A percentile compares a stretch with the other conserved stretches of the same genome.
phyloP scores from a whole-genome alignment of 2,329 filamentous ascomycete genomes.

The Emericellopsis atlantica region DNA sequence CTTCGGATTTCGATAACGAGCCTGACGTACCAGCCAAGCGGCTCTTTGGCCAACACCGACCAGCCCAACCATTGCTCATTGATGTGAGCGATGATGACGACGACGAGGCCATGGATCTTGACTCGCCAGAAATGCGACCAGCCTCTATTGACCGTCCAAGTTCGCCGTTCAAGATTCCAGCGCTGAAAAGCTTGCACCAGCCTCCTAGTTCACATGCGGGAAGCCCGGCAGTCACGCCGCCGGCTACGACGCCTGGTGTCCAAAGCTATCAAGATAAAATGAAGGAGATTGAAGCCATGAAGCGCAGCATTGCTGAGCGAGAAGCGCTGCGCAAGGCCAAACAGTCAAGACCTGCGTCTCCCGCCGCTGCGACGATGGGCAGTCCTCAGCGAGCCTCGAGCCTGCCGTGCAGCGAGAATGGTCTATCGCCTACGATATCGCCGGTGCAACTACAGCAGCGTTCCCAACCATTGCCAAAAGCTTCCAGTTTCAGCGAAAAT shows the following conservation, averaged over 20 bases:
- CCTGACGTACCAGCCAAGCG: conserved; percentile 36
- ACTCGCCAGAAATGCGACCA: conserved; percentile 34
- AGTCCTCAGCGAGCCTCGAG: background rate
- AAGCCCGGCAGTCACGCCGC: conserved; percentile 22
- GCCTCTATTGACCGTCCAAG: conserved; percentile 17
- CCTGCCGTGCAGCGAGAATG: background rate
- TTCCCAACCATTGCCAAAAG: background rate
- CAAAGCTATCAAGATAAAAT: conserved; percentile 37
- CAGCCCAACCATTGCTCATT: conserved; percentile 60
- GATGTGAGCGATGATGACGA: conserved; percentile 68
- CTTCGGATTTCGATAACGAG: conserved; percentile 57
- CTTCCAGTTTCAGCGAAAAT: background rate
- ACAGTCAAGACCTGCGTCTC: conserved; percentile 15
- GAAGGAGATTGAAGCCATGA: conserved; percentile 48
- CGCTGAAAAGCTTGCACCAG: conserved; percentile 13
- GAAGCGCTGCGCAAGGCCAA: conserved; percentile 40
- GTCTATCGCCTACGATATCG: background rate
- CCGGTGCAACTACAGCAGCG: background rate
- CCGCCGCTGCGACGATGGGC: background rate
- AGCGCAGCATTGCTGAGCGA: conserved; percentile 42
- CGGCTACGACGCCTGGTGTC: conserved; percentile 14
- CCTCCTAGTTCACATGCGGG: background rate
- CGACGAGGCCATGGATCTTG: conserved; percentile 56
- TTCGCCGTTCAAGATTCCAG: conserved; percentile 19
- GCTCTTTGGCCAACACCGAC: conserved; percentile 45